Evolutionary conservation across 495 filamentous ascomycete genomes (phyloP).

Genomic region (Talaromyces stipitatus): DNA sequence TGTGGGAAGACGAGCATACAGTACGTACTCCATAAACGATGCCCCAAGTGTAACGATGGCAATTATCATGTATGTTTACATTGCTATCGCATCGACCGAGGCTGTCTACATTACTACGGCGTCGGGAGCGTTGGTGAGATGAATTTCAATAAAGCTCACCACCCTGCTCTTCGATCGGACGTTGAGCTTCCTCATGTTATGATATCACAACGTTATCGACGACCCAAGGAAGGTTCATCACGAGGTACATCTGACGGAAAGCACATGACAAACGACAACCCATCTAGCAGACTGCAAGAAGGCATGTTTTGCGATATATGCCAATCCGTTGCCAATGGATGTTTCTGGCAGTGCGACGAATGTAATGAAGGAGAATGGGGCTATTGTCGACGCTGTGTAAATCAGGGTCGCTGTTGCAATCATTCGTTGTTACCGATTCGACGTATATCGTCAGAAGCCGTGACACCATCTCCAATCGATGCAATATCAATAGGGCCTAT

Average conservation of each 20-base stretch:
- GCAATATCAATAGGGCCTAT: conserved; percentile 20
- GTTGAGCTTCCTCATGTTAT: conserved; percentile 58
- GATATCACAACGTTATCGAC: conserved; percentile 55
- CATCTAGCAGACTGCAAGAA: conserved; percentile 55
- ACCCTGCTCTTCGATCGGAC: conserved; percentile 30
- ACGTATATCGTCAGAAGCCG: conserved; percentile 22
- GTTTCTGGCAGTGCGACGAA: conserved; percentile 73
- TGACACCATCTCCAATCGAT: conserved; percentile 17
- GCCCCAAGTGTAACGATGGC: conserved; percentile 58
- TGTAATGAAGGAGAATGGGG: conserved; percentile 94
- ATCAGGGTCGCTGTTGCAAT: conserved; percentile 65
- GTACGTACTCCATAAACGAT: conserved; percentile 76
- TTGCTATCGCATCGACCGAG: conserved; percentile 67
- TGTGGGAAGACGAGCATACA: conserved; percentile 64
- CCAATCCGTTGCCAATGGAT: conserved; percentile 59
- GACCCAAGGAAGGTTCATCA: conserved; percentile 33
- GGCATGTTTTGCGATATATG: conserved; percentile 82
- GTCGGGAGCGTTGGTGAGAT: conserved; percentile 58
- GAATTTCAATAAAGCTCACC: conserved; percentile 44
- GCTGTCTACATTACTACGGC: conserved; percentile 73
- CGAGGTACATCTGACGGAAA: conserved; percentile 18
- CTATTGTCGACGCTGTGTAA: conserved; percentile 77
- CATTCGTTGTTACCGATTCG: conserved; percentile 67
- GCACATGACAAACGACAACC: conserved; percentile 54
- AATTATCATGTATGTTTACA: conserved; percentile 67